Evolutionary conservation across 2,329 filamentous ascomycete species (phyloP).

Genomic region (Cercospora sp.): DNA sequence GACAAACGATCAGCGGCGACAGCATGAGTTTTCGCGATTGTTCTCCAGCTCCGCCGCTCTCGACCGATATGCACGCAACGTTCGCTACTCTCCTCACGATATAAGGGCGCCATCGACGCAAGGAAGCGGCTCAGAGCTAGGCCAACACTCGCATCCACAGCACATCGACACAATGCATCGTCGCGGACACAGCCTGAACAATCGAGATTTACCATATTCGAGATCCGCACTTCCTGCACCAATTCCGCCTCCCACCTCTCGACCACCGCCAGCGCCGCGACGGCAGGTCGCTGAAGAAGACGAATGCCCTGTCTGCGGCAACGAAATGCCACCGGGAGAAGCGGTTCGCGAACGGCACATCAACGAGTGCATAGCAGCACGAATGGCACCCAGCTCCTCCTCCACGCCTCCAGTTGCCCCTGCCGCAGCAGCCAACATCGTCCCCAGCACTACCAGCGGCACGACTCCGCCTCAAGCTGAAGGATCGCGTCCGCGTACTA

Average conservation of each 20-base stretch:
- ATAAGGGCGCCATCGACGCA: neutral
- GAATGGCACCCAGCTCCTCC: conserved; percentile 22
- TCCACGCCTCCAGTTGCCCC: conserved; percentile 22
- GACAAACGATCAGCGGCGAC: conserved; percentile 5
- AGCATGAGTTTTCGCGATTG: conserved; percentile 2
- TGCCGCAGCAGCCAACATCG: conserved; percentile 9
- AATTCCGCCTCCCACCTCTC: neutral
- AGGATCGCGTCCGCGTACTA: conserved; percentile 27
- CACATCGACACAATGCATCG: conserved; percentile 1
- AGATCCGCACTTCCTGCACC: neutral
- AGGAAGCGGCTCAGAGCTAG: neutral
- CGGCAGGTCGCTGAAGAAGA: conserved; percentile 63
- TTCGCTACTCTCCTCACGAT: neutral
- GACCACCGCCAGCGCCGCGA: conserved; percentile 17
- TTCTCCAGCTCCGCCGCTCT: neutral
- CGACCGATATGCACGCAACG: conserved; percentile 2
- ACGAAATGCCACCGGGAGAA: conserved; percentile 63
- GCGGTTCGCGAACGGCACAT: conserved; percentile 48
- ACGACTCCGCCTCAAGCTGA: conserved; percentile 22
- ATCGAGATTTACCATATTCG: neutral
- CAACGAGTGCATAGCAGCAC: conserved; percentile 36
- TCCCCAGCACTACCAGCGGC: conserved; percentile 9
- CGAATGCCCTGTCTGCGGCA: conserved; percentile 75
- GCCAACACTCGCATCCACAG: neutral
- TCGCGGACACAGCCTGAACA: conserved; percentile 6